Evolutionary conservation across 2,329 filamentous ascomycete species (phyloP).

Genomic region (Diaporthe ilicicola): DNA sequence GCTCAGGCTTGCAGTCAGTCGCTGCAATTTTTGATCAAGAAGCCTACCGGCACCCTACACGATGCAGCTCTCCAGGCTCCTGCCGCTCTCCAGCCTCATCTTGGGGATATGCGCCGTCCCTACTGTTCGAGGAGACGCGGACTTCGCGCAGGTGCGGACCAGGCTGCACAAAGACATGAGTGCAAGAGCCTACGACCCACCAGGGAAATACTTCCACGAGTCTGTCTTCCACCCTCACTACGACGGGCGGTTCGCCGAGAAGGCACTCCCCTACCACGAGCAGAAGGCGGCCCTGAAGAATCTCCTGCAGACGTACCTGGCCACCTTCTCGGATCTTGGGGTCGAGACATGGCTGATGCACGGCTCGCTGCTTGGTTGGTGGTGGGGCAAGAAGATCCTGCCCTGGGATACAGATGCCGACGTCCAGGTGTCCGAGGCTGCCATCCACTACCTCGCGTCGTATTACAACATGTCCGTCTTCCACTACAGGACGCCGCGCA

Average conservation of each 20-base stretch:
- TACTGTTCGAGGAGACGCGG: constrained; percentile 31
- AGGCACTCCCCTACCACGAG: constrained; percentile 59
- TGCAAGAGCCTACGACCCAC: constrained; percentile 8
- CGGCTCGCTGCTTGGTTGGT: constrained; percentile 86
- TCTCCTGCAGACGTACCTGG: constrained; percentile 77
- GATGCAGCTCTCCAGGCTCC: constrained; percentile 32
- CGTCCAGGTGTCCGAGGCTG: constrained; percentile 74
- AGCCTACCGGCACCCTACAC: not conserved
- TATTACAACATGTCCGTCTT: constrained; percentile 69
- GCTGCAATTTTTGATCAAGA: not conserved
- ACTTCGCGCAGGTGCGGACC: constrained; percentile 36
- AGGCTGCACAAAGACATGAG: constrained; percentile 39
- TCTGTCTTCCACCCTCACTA: constrained; percentile 47
- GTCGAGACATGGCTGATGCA: constrained; percentile 86
- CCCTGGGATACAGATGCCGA: constrained; percentile 84
- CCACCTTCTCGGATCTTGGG: constrained; percentile 70
- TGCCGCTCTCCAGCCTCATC: constrained; percentile 30
- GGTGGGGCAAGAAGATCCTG: constrained; percentile 78
- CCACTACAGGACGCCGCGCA: constrained; percentile 51
- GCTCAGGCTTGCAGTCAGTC: not conserved
- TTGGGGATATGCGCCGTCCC: constrained; percentile 24
- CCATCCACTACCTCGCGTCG: constrained; percentile 71
- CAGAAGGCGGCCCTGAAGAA: constrained; percentile 69
- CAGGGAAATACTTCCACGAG: constrained; percentile 49
- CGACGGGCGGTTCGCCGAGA: constrained; percentile 50